phyloP scores from a whole-genome alignment of 345 rosid species.

The Arabidopsis thaliana region TAIR10.1 NC_003076.8:6875501-6876000 shows the following conservation, averaged over 20 bases:
- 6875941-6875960: background rate
- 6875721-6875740: constrained; percentile 31
- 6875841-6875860: constrained; percentile 15
- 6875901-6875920: background rate
- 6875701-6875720: constrained; percentile 45
- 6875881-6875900: background rate
- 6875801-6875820: constrained; percentile 43
- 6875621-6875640: constrained; percentile 39
- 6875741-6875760: constrained; percentile 32
- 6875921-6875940: background rate
- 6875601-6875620: too few relatives aligned
- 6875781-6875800: constrained; percentile 33
- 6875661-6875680: constrained; percentile 35
- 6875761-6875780: constrained; percentile 43
- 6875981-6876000: background rate
- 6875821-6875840: constrained; percentile 39
- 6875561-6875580: constrained; percentile 45
- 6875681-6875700: constrained; percentile 37
- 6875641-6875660: constrained; percentile 26
- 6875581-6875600: background rate
- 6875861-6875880: background rate
- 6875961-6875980: background rate
- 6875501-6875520: constrained; percentile 45
- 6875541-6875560: constrained; percentile 50
- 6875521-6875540: constrained; percentile 48